phyloP scores from a whole-genome alignment of 2,329 filamentous ascomycete species.

The Aspergillus transmontanensis region DNA sequence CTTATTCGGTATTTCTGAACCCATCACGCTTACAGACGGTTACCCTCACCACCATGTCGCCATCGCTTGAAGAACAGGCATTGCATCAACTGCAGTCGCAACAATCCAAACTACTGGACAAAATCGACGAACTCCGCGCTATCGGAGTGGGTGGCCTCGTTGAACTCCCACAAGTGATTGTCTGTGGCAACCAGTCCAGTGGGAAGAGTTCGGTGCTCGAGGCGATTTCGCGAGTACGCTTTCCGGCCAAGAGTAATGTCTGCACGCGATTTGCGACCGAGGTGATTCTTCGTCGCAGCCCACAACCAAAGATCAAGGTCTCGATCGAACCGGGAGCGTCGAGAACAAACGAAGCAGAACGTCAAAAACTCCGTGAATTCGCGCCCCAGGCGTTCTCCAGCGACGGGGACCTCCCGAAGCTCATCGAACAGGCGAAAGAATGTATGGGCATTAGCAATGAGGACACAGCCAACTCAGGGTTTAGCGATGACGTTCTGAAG shows the following conservation, averaged over 20 bases:
- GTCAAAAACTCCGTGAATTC: conserved; percentile 14
- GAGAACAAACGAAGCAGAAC: conserved; percentile 11
- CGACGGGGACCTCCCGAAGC: conserved; percentile 37
- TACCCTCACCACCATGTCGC: neutral
- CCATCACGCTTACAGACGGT: neutral
- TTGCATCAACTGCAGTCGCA: conserved; percentile 20
- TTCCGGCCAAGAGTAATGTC: conserved; percentile 57
- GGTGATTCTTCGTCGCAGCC: conserved; percentile 53
- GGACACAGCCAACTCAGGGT: conserved; percentile 18
- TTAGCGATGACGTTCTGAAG: conserved; percentile 55
- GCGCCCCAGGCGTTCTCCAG: conserved; percentile 18
- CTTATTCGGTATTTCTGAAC: neutral
- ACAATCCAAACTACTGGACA: conserved; percentile 54
- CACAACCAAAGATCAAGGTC: conserved; percentile 42
- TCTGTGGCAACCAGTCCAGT: conserved; percentile 62
- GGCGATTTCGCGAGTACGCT: conserved; percentile 63
- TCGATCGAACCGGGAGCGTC: conserved; percentile 44
- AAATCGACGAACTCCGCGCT: conserved; percentile 55
- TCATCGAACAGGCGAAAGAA: conserved; percentile 57
- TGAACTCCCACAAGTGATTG: conserved; percentile 58
- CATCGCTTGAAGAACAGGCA: conserved; percentile 9
- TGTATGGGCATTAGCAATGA: conserved; percentile 51
- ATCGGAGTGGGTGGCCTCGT: conserved; percentile 53
- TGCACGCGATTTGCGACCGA: conserved; percentile 67
- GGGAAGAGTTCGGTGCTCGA: conserved; percentile 69